Conservation (phyloP, 2,329 filamentous ascomycete genomes). For the Colletotrichum eleusines region DNA sequence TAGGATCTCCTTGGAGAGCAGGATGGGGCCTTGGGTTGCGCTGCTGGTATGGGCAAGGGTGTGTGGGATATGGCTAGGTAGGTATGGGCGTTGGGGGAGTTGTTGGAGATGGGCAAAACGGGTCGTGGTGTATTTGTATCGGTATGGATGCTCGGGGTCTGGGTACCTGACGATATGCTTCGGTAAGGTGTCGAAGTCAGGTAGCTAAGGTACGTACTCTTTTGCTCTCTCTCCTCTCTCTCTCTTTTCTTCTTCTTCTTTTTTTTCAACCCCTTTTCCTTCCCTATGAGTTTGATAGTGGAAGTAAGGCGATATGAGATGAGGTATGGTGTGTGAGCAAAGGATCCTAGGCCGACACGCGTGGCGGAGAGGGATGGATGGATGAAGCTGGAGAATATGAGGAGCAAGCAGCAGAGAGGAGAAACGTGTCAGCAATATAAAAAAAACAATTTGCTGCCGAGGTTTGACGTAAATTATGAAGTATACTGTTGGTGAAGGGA, state of each 20-base stretch:
- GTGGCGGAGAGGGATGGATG: neutral
- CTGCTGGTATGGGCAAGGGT: conserved; percentile 9
- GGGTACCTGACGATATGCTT: conserved; percentile 28
- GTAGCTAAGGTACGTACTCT: conserved; percentile 37
- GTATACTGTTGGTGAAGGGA: no score
- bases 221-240: neutral
- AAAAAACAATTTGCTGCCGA: neutral
- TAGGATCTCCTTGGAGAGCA: conserved; percentile 33
- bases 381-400: conserved; percentile 8
- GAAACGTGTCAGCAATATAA: conserved; percentile 4
- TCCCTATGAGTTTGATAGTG: neutral
- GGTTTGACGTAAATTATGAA: neutral
- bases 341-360: neutral
- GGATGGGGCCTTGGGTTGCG: conserved; percentile 28
- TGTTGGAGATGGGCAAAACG: conserved; percentile 25
- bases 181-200: conserved; percentile 11
- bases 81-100: conserved; percentile 27
- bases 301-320: neutral
- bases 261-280: neutral
- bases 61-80: conserved; percentile 31
- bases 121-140: conserved; percentile 20
- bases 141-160: conserved; percentile 24
- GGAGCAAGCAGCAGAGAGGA: neutral
- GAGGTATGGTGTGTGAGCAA: neutral
- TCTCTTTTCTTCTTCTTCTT: neutral